These are phyloP conservation scores for Ulota crispa DNA, from an alignment of 225 moss, liverwort and hornwort species.

Conservation along the genomic window DNA sequence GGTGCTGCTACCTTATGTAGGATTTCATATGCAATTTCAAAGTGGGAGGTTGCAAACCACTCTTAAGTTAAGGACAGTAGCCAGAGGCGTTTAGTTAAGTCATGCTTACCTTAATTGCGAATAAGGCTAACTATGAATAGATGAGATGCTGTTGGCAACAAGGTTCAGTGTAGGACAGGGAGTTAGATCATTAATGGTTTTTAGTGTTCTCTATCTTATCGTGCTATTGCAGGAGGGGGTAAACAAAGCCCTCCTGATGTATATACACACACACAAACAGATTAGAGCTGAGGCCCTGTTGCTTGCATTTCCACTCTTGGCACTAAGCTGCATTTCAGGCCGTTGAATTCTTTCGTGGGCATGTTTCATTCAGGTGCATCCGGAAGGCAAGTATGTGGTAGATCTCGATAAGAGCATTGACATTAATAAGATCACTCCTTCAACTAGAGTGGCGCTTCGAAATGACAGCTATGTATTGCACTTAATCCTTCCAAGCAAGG, in stretches of 20 bases:
- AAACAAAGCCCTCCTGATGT: neutral
- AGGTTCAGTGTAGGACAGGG: neutral
- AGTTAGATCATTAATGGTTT: neutral
- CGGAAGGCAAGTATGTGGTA: constrained; percentile 98
- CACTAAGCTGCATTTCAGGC: neutral
- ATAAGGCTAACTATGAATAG: neutral
- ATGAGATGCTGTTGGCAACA: neutral
- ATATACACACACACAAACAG: no score
- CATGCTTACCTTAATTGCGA: neutral
- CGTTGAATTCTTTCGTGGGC: constrained; percentile 1
- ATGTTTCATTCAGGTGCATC: constrained; percentile 70
- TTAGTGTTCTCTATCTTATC: neutral
- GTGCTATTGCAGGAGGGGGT: neutral
- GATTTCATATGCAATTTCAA: no score
- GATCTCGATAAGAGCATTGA: constrained; percentile 98
- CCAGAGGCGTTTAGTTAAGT: neutral
- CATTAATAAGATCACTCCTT: constrained; percentile 95
- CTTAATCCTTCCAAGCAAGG: constrained; percentile 95
- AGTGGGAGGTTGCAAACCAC: neutral
- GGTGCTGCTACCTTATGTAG: no score
- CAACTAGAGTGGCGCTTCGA: constrained; percentile 91
- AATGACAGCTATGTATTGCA: constrained; percentile 99
- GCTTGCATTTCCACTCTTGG: neutral
- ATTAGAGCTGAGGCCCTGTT: neutral
- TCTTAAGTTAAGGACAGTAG: neutral